Base-by-base conservation (phyloP, 2,329 filamentous ascomycete genomes). In the Colletotrichum lentis region DNA sequence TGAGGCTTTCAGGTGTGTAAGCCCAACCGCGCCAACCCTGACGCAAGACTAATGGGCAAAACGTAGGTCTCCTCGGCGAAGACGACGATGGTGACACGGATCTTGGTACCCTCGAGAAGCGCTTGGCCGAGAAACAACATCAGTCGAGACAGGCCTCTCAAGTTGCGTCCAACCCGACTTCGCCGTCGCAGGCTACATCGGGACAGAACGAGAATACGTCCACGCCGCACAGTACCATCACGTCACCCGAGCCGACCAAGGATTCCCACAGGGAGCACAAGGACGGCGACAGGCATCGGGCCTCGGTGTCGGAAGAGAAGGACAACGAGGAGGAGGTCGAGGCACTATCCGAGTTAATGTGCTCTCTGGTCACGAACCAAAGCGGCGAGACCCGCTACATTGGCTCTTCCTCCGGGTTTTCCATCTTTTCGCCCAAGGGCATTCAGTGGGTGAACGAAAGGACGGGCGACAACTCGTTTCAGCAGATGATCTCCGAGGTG, bases 361-460 rank as follows among this genome's bases (percentile, higher is more conserved):
- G 95, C 79, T 97, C 94, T 3, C 82, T 99, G 39, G 94, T 99
- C 37, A 98, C 95, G 1, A 98, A 97, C 76, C 94, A 95, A 73
- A 91, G 89, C 70, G 96, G 96, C 62, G 96, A 99, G 82, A 97
- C 95, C 8, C 87, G 96, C 79, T 99, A 97, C 77, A 97, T 98
- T 73, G 96, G 95, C 31, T 97, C 94, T 0, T 98, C 95, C 0
- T 99, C 96, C 2, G 96, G 96, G 3, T 98, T 98, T 79, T 98
- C 95, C 62, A 99, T 99, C 73, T 98, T 99, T 82, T 98, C 95
- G 0, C 96, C 95, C 16, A 97, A 97, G 77, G 96, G 96, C 52
- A 97, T 99, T 62, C 91, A 97, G 78, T 99, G 96, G 96, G 95
- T 99, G 61, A 98, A 97, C 74, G 90, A 96, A 73, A 97, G 96